phyloP scores from a whole-genome alignment of 179 eudicot genomes.

The Heliamphora ciliata region DNA sequence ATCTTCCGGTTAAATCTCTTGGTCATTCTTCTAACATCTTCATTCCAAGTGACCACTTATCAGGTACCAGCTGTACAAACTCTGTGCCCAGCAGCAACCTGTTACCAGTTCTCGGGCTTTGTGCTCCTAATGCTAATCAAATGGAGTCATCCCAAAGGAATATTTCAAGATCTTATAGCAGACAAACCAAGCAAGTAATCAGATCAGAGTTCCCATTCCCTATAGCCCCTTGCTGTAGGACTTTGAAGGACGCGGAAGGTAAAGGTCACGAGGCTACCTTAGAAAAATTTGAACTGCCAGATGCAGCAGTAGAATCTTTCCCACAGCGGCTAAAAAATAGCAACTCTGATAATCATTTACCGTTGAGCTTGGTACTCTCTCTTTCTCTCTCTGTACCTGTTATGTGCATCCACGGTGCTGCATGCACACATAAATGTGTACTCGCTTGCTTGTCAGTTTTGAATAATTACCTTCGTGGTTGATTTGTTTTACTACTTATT shows the following conservation, averaged over 20 bases:
- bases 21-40: constrained; percentile 26
- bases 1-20: constrained; percentile 23
- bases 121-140: constrained; percentile 85
- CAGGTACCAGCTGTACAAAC: constrained; percentile 24
- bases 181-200: constrained; percentile 38
- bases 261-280: constrained; percentile 32
- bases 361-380: constrained; percentile 44
- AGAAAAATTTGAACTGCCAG: constrained; percentile 34
- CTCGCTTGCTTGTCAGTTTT: background rate
- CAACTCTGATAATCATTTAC: constrained; percentile 29
- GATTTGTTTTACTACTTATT: constrained; percentile 14
- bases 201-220: constrained; percentile 48
- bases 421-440: background rate
- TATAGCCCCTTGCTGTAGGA: constrained; percentile 31
- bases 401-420: no score
- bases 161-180: constrained; percentile 34
- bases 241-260: constrained; percentile 31
- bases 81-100: constrained; percentile 28
- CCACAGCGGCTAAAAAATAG: constrained; percentile 33
- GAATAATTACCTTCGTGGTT: background rate
- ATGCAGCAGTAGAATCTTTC: constrained; percentile 32
- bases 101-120: constrained; percentile 78
- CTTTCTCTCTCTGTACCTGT: constrained; percentile 8
- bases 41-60: constrained; percentile 25
- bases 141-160: constrained; percentile 46